Evolutionary conservation across 345 rosid species (phyloP), one percentile per base, ranked within the genome.

Genomic region (Eucalyptus fibrosa): DNA sequence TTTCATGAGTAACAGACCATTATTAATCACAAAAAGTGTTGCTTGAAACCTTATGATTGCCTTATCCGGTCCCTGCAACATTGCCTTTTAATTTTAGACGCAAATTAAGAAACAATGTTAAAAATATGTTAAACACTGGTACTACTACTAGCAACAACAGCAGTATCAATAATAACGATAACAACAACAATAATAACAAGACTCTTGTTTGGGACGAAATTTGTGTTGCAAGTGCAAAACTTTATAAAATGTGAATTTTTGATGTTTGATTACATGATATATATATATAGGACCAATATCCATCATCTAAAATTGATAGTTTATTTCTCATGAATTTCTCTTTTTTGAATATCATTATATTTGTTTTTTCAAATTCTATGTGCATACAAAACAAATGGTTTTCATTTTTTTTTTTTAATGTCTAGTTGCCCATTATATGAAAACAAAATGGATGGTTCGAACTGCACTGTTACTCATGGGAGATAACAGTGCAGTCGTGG

Each of bases 101-200:
- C 77, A 62, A 7, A 62, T n/a, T 65, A 65, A 65, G 11, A n/a
- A 65, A 65, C 77, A 7, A n/a, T 4, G 37, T 65, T 13, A 7
- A 65, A 15, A n/a, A 65, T 14, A 28, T 28, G 69, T 12, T 6
- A 60, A 60, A 60, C 1, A 60, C 17, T 7, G 0, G 17, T 30
- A 4, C 32, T 6, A 0, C 10, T 53, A 18, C 9, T 3, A 0
- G 10, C 56, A 1, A 53, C 24, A 53, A 51, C 2, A 18, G 1
- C 9, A 19, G 1, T 19, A 53, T 0, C 24, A 53, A 19, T 1
- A 53, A 53, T 3, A 53, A 53, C 9, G 2, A 19, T 56, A 23
- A 60, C 5, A 28, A 28, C 16, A 12, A 12, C 17, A 28, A 12
- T 12, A 28, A 60, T 28, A 26, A 28, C 2, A 56, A 56, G 62